phyloP scores from a whole-genome alignment of 495 filamentous ascomycete species.

The Schizothecium vesticola region DNA sequence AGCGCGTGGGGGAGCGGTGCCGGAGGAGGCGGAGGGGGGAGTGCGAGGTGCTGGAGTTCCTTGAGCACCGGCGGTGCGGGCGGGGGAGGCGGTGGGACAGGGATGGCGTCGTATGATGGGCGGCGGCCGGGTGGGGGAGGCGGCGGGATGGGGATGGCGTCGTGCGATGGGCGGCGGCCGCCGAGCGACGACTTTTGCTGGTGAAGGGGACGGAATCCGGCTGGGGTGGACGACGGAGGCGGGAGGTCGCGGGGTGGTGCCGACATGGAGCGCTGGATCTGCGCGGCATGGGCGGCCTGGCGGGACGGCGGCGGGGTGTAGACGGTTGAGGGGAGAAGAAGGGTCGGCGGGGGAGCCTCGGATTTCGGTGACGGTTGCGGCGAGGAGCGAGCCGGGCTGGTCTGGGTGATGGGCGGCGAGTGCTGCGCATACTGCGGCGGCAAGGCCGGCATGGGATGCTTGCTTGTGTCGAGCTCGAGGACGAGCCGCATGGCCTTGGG shows the following conservation, averaged over 20 bases:
- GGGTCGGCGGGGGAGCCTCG: constrained; percentile 22
- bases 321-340: constrained; percentile 55
- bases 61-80: constrained; percentile 59
- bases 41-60: constrained; percentile 79
- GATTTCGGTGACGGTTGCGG: constrained; percentile 6
- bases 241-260: constrained; percentile 59
- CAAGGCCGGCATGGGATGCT: constrained; percentile 58
- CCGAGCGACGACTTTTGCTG: constrained; percentile 1
- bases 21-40: constrained; percentile 61
- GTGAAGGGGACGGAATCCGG: background rate
- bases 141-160: constrained; percentile 31
- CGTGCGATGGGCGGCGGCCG: constrained; percentile 47
- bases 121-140: constrained; percentile 21
- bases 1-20: constrained; percentile 46
- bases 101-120: constrained; percentile 34
- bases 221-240: constrained; percentile 23
- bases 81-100: constrained; percentile 46
- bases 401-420: constrained; percentile 17
- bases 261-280: constrained; percentile 64
- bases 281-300: constrained; percentile 21
- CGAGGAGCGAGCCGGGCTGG: constrained; percentile 19
- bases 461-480: constrained; percentile 54
- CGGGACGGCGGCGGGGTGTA: constrained; percentile 52
- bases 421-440: constrained; percentile 54
- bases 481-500: constrained; percentile 80